Conservation (phyloP, 768 basidiomycete species). For the Auriscalpium vulgare region DNA sequence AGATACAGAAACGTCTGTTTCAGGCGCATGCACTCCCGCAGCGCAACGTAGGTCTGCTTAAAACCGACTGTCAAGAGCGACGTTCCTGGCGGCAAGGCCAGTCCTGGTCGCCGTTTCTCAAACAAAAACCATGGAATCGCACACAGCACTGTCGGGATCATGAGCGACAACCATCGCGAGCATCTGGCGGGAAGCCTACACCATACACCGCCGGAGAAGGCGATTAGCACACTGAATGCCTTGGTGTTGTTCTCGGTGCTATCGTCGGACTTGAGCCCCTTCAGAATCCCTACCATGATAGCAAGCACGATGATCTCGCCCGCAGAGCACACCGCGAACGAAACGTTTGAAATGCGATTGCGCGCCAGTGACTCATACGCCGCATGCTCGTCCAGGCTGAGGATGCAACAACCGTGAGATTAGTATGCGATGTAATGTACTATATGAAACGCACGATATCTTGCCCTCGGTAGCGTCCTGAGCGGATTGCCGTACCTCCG, state of each 20-base stretch:
- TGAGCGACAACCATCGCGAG: not conserved
- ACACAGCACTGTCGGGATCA: constrained; percentile 39
- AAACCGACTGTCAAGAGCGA: constrained; percentile 57
- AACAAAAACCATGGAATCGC: constrained; percentile 69
- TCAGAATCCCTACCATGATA: constrained; percentile 69
- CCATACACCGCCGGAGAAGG: constrained; percentile 75
- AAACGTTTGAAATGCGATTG: constrained; percentile 69
- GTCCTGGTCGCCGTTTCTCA: constrained; percentile 59
- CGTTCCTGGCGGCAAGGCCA: constrained; percentile 47
- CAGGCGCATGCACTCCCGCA: constrained; percentile 55
- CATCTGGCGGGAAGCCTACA: constrained; percentile 28
- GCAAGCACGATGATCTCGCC: constrained; percentile 66
- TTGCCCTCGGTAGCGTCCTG: constrained; percentile 29
- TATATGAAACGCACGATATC: constrained; percentile 40
- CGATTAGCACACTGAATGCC: constrained; percentile 69
- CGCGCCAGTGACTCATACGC: constrained; percentile 54
- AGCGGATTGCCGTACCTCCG: constrained; percentile 53
- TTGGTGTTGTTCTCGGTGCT: constrained; percentile 68
- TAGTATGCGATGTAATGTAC: not conserved
- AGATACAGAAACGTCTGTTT: constrained; percentile 73
- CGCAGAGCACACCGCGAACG: constrained; percentile 59
- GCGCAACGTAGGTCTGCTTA: constrained; percentile 54
- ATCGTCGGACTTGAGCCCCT: constrained; percentile 50
- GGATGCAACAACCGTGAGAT: not conserved
- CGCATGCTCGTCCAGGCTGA: constrained; percentile 43